Evolutionary conservation across 2,329 filamentous ascomycete species (phyloP).

Genomic region (Botrytis paeoniae): DNA sequence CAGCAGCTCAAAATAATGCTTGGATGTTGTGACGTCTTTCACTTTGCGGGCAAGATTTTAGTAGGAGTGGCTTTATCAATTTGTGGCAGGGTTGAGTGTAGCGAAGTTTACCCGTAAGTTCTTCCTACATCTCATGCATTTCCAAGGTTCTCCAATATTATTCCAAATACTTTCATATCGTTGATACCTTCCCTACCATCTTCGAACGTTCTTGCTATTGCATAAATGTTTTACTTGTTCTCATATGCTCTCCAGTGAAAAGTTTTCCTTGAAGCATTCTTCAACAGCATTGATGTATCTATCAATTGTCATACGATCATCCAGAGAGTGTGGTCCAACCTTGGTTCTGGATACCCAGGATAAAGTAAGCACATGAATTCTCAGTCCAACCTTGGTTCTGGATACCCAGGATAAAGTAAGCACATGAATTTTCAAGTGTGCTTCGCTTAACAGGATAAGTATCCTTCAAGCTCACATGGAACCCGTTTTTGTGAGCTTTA

Average conservation of each 20-base stretch:
- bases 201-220: too few relatives aligned
- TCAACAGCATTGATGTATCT: neutral
- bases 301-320: neutral
- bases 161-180: neutral
- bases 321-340: neutral
- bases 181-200: neutral
- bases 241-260: neutral
- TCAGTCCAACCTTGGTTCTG: neutral
- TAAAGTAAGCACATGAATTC: too few relatives aligned
- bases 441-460: neutral
- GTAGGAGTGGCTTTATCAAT: slow-evolving; percentile 10
- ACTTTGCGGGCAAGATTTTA: slow-evolving; percentile 3
- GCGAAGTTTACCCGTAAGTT: neutral
- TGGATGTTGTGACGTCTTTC: slow-evolving; percentile 8
- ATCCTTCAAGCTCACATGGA: neutral
- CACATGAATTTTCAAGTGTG: neutral
- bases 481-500: neutral
- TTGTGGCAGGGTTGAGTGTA: neutral
- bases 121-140: neutral
- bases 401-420: neutral
- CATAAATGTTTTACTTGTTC: too few relatives aligned
- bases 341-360: too few relatives aligned
- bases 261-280: neutral
- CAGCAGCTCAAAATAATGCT: neutral
- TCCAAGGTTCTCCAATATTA: neutral